Base-by-base conservation (phyloP, 192 early-diverging fungal species). In the Coemansia sp. region DNA sequence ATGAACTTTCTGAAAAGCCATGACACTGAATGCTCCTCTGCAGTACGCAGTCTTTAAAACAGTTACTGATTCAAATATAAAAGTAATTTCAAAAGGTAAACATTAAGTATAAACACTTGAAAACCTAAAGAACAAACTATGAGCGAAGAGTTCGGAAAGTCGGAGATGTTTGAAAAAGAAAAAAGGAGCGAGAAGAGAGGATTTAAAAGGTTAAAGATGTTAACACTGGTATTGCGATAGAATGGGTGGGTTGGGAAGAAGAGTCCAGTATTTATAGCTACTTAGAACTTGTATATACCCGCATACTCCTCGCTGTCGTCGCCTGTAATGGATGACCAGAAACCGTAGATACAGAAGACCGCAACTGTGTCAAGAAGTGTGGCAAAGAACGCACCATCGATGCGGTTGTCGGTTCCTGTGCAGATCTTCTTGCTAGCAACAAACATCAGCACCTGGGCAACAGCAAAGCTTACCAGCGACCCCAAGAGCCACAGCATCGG, bases 281-380 rank as follows among this genome's bases (percentile, higher is more conserved):
- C 34, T 56, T 64, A 78, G 42, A 68, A 78, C 61, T 78, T 71
- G 75, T 71, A 78, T 46, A 64, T 57, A 27, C 62, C 69, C 10
- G 64, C 75, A 46, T 72, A 66, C 33, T 65, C 74, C 27, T 56
- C 61, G 46, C 55, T 64, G 42, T 80, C 82, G 60, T 79, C 81
- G 17, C 81, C 83, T 9, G 73, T 85, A 42, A 85, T 83, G 2
- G 67, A 60, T 7, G 63, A 69, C 83, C 83, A 85, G 63, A 81
- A 85, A 18, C 64, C 78, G 56, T 83, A 83, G 37, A 81, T 56
- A 37, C 69, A 71, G 13, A 64, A 57, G 1, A 80, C 38, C 3
- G 81, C 67, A 2, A 73, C 58, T 6, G 81, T 71, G 44, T 81
- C 71, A 14, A 83, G 63, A 9, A 85, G 49, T 17, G 74, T 80